Conservation (phyloP, 1,284 basidiomycete species). For the Irpex sp. region DNA sequence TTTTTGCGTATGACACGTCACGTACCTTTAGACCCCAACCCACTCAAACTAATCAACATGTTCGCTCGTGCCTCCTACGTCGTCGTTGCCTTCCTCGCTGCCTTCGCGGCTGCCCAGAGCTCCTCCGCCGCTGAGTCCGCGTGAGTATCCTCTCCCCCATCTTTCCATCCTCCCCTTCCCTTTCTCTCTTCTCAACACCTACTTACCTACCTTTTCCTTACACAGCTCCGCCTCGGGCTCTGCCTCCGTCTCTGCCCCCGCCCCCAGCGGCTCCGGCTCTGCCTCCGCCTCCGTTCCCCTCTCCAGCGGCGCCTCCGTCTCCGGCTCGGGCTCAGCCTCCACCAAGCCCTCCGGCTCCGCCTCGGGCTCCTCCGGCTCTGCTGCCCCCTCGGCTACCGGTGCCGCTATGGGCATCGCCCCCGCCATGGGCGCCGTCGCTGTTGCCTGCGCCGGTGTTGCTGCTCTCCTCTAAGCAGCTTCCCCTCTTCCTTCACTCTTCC, state of each 20-base stretch:
- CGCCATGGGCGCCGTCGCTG: slow-evolving; percentile 30
- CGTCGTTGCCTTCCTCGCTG: background rate
- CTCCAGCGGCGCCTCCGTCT: slow-evolving; percentile 10
- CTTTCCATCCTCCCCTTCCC: slow-evolving; percentile 23
- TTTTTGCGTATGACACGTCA: background rate
- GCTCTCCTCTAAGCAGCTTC: slow-evolving; percentile 38
- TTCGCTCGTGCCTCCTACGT: background rate
- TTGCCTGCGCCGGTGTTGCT: slow-evolving; percentile 31
- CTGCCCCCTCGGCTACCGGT: slow-evolving; percentile 15
- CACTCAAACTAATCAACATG: background rate
- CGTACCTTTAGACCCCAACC: background rate
- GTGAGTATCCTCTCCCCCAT: slow-evolving; percentile 31
- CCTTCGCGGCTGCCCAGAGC: background rate
- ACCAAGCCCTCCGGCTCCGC: slow-evolving; percentile 3
- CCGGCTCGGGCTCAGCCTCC: slow-evolving; percentile 15
- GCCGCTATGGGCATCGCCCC: slow-evolving; percentile 24
- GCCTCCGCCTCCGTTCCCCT: slow-evolving; percentile 12
- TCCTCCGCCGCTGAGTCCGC: background rate
- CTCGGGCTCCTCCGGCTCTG: slow-evolving; percentile 12
- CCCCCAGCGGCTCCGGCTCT: slow-evolving; percentile 11
- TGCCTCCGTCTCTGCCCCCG: slow-evolving; percentile 9
- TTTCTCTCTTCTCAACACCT: slow-evolving; percentile 9
- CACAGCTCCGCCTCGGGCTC: slow-evolving; percentile 9
- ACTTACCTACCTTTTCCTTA: background rate
- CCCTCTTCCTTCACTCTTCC: slow-evolving; percentile 21